phyloP scores from a whole-genome alignment of 1,284 basidiomycete species.

The Anthracocystis setariae region DNA sequence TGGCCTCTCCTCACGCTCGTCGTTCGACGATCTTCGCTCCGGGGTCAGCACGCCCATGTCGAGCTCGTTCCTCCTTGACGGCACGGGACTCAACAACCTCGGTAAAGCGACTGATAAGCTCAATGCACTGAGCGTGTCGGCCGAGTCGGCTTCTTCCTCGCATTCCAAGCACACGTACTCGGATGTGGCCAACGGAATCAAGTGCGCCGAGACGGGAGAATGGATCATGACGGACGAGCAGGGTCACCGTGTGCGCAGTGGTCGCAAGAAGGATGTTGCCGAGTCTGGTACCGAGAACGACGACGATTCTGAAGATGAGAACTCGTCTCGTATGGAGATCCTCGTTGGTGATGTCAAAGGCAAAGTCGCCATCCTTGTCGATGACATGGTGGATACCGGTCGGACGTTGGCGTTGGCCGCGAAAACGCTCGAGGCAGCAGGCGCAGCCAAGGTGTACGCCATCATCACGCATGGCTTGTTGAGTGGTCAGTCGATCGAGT shows the following conservation, averaged over 20 bases:
- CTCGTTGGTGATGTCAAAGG: slow-evolving; percentile 95
- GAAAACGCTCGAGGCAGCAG: slow-evolving; percentile 84
- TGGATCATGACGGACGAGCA: slow-evolving; percentile 65
- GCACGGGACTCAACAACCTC: slow-evolving; percentile 29
- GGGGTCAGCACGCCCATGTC: slow-evolving; percentile 58
- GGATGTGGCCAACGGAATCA: slow-evolving; percentile 66
- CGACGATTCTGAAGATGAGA: slow-evolving; percentile 66
- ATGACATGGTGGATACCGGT: slow-evolving; percentile 98
- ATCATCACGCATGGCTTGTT: slow-evolving; percentile 92
- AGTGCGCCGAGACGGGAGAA: slow-evolving; percentile 68
- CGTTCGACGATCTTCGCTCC: slow-evolving; percentile 49
- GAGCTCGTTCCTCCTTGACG: slow-evolving; percentile 50
- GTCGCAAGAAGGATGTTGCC: slow-evolving; percentile 37
- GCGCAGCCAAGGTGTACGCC: slow-evolving; percentile 87
- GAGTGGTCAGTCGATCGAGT: slow-evolving; percentile 82
- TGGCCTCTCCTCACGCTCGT: slow-evolving; percentile 44
- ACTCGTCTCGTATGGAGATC: slow-evolving; percentile 79
- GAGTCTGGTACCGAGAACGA: slow-evolving; percentile 23
- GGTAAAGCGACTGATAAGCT: slow-evolving; percentile 43
- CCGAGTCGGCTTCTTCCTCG: slow-evolving; percentile 18
- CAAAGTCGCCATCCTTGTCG: slow-evolving; percentile 88
- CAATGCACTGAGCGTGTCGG: slow-evolving; percentile 33
- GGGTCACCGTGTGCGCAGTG: slow-evolving; percentile 56
- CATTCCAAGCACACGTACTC: slow-evolving; percentile 44
- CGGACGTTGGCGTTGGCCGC: slow-evolving; percentile 86